Conservation (phyloP, 2,329 filamentous ascomycete species). For the Aspergillus ibericus region DNA sequence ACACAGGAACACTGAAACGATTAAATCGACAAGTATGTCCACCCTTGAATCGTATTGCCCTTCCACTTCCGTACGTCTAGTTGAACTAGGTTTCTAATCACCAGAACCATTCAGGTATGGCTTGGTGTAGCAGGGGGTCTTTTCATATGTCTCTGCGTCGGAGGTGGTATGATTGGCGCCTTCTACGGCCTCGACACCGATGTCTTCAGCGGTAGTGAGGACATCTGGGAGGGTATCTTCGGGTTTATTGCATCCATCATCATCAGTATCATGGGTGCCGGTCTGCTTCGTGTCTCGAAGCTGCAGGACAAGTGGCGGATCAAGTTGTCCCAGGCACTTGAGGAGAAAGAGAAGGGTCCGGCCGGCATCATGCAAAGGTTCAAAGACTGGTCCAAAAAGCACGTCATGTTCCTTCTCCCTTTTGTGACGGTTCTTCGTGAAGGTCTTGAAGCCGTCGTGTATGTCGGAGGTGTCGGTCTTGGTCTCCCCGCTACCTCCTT, state of each 20-base stretch:
- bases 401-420: slow-evolving; percentile 81
- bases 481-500: slow-evolving; percentile 57
- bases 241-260: slow-evolving; percentile 72
- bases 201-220: slow-evolving; percentile 66
- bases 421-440: slow-evolving; percentile 63
- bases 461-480: slow-evolving; percentile 20
- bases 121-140: slow-evolving; percentile 63
- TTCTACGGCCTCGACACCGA: slow-evolving; percentile 71
- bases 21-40: slow-evolving; percentile 61
- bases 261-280: slow-evolving; percentile 78
- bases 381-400: slow-evolving; percentile 70
- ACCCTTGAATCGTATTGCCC: too few species aligned
- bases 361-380: slow-evolving; percentile 47
- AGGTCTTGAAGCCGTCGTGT: slow-evolving; percentile 20
- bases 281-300: slow-evolving; percentile 77
- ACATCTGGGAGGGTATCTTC: slow-evolving; percentile 81
- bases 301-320: slow-evolving; percentile 84
- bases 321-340: slow-evolving; percentile 71
- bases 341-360: slow-evolving; percentile 47
- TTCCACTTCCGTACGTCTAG: neutral
- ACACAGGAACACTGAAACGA: slow-evolving; percentile 64
- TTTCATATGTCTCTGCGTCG: slow-evolving; percentile 64
- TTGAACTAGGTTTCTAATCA: neutral
- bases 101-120: slow-evolving; percentile 59
- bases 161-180: slow-evolving; percentile 67